These are phyloP conservation scores for Ophiocytium majus DNA, from an alignment of 352 stramenopile genomes.

Conservation along the genomic window DNA sequence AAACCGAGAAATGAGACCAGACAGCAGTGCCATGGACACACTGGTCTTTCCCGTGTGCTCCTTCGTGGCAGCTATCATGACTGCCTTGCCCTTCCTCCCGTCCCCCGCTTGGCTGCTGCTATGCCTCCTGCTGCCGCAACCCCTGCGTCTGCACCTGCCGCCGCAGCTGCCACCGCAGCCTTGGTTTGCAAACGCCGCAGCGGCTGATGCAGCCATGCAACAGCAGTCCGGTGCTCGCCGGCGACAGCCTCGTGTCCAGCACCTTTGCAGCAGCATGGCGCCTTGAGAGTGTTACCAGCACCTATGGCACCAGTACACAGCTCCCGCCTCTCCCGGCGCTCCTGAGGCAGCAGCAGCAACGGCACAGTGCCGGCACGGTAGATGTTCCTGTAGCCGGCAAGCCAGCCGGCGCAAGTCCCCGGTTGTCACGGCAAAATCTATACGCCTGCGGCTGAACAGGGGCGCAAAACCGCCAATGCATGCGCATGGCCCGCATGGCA, in stretches of 20 bases:
- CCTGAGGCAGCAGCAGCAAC: too few relatives aligned
- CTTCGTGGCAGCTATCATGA: slow-evolving; percentile 71
- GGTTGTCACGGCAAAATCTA: too few relatives aligned
- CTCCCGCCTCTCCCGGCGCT: too few relatives aligned
- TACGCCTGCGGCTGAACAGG: too few relatives aligned
- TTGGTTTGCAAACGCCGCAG: background rate
- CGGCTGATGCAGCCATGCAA: background rate
- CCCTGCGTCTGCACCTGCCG: background rate
- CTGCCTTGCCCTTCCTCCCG: slow-evolving; percentile 39
- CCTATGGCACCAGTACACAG: too few relatives aligned
- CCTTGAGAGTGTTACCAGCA: background rate
- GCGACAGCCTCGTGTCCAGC: background rate
- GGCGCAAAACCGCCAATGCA: too few relatives aligned
- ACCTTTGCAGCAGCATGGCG: background rate
- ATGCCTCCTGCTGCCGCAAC: background rate
- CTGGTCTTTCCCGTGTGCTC: slow-evolving; percentile 79
- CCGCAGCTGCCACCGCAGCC: background rate
- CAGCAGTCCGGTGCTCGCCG: too few relatives aligned
- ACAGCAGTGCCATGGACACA: slow-evolving; percentile 49
- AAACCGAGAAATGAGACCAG: slow-evolving; percentile 33
- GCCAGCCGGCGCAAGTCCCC: too few relatives aligned
- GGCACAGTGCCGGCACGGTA: too few relatives aligned
- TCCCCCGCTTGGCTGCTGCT: background rate
- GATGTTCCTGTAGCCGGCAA: too few relatives aligned
- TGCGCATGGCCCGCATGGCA: too few relatives aligned